Evolutionary conservation across 495 filamentous ascomycete species (phyloP), one percentile per base, ranked within the genome.

Genomic region (Penicillium steckii): DNA sequence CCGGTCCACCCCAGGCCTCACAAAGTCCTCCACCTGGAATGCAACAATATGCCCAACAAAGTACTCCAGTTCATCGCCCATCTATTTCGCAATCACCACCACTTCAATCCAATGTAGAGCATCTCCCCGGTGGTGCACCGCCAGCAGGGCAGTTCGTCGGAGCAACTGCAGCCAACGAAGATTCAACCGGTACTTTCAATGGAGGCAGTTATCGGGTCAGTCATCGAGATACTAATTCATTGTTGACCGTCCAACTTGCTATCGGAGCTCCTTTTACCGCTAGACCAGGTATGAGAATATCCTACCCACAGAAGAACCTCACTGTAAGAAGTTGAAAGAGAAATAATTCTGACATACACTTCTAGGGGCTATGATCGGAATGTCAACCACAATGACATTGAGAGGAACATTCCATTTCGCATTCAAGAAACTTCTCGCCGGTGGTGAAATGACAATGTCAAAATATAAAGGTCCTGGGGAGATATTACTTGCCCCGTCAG

Each of bases 121-220:
- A 64, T 44, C 60, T 65, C 46, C 69, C 66, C 0, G 69, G 69
- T 2, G 82, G 81, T 3, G 75, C 82, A 12, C 80, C 79, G 1
- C 35, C 72, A 13, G 57, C 66, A 27, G 73, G 65, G 1, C 76
- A 86, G 23, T 89, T 91, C 49, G 55, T 71, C 3, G 87, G 89
- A 30, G 83, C 81, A 0, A 62, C 55, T 1, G 52, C 62, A 10
- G 78, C 85, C 3, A 79, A 79, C 1, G 72, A 83, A 24, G 94
- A 97, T 67, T 89, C 94, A 46, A 77, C 92, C 10, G 94, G 94
- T 3, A 95, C 87, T 0, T 97, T 98, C 78, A 97, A 97, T 71
- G 94, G 94, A 9, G 94, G 94, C 8, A 91, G 85, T 55, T 98
- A 93, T 64, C 77, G 95, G 18, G 90, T 98, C 68, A 94, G 90